Evolutionary conservation across 441 rosid genomes (phyloP).

Genomic region (Mallotus japonicus): DNA sequence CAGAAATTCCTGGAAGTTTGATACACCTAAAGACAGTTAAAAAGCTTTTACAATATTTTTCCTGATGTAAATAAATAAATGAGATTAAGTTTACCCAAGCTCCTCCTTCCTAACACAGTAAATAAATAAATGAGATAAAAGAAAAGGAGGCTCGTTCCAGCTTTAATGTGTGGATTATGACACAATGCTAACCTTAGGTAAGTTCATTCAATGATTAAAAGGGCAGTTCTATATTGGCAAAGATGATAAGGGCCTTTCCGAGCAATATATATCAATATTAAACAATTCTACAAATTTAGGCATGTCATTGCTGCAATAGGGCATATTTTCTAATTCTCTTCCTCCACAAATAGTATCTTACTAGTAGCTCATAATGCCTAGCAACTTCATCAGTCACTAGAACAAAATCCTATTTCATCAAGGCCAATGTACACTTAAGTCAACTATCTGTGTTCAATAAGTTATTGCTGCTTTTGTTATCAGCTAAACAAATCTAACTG

Average conservation of each 20-base stretch:
- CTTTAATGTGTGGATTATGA: neutral
- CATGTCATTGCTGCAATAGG: neutral
- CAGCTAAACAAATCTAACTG: neutral
- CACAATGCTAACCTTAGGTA: neutral
- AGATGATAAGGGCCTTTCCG: neutral
- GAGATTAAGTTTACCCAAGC: neutral
- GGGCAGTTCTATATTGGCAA: neutral
- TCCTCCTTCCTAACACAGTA: neutral
- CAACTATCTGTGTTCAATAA: neutral
- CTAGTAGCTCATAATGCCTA: neutral
- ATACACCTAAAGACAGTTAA: neutral
- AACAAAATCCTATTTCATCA: neutral
- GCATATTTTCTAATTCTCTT: neutral
- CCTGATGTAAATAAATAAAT: neutral
- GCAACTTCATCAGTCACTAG: neutral
- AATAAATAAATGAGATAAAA: neutral
- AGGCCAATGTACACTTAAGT: neutral
- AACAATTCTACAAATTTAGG: neutral
- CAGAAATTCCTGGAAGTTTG: conserved; percentile 2
- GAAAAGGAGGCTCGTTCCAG: neutral
- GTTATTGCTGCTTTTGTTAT: neutral
- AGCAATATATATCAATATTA: neutral
- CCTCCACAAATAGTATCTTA: neutral
- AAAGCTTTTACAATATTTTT: neutral
- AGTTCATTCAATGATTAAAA: conserved; percentile 1